Conservation (phyloP, 164 flowering plant genomes). For the Liriodendron chinense region DNA sequence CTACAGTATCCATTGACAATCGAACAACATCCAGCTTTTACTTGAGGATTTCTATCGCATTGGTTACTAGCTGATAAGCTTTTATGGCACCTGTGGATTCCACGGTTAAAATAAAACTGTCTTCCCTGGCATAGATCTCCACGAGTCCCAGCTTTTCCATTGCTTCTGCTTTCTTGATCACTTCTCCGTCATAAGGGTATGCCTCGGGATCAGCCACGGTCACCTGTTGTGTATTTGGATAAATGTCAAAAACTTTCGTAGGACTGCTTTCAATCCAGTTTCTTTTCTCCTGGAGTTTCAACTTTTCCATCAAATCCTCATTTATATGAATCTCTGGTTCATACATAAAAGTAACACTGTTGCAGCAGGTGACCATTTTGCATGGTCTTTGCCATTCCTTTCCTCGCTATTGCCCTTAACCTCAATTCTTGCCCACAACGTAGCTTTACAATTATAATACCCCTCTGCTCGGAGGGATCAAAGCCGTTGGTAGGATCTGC, state of each 20-base stretch:
- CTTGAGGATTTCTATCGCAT: slow-evolving; percentile 87
- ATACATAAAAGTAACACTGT: slow-evolving; percentile 98
- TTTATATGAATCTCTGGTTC: slow-evolving; percentile 88
- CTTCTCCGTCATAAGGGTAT: slow-evolving; percentile 91
- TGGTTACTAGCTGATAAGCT: slow-evolving; percentile 79
- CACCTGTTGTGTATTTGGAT: slow-evolving; percentile 71
- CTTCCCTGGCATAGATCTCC: slow-evolving; percentile 81
- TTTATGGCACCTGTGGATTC: slow-evolving; percentile 93
- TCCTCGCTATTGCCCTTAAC: slow-evolving; percentile 92
- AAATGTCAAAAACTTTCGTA: slow-evolving; percentile 85
- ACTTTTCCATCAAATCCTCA: slow-evolving; percentile 83
- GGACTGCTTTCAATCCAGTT: slow-evolving; percentile 83
- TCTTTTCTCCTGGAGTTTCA: slow-evolving; percentile 69
- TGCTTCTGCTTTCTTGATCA: slow-evolving; percentile 86
- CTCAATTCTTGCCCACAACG: slow-evolving; percentile 90
- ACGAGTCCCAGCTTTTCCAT: slow-evolving; percentile 94
- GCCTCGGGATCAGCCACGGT: slow-evolving; percentile 79
- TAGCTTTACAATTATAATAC: slow-evolving; percentile 89
- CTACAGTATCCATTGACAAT: slow-evolving; percentile 77
- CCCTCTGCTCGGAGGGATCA: slow-evolving; percentile 55
- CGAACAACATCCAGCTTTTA: slow-evolving; percentile 93
- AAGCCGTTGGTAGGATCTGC: slow-evolving; percentile 1
- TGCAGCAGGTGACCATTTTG: slow-evolving; percentile 98
- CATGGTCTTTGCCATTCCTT: slow-evolving; percentile 97
- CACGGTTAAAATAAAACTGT: slow-evolving; percentile 87